Percentiles rank a stretch among this genome's conserved stretches.
Evolutionary conservation across 345 rosid genomes (phyloP).

Genomic region (Acer saccharum): DNA sequence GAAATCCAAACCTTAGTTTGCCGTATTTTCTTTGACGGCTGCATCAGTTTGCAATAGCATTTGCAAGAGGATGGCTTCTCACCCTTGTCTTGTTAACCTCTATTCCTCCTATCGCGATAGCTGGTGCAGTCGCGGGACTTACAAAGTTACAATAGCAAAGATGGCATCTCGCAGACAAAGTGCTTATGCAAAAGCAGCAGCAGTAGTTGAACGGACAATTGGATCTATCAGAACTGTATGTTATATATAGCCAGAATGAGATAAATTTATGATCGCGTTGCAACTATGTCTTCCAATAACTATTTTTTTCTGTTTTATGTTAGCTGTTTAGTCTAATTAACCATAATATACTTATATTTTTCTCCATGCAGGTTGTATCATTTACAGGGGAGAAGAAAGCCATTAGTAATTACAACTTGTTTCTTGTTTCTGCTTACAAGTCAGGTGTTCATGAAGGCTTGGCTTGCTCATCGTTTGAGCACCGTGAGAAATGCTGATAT

Average conservation of each 20-base stretch:
- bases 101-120: slow-evolving; percentile 54
- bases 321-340: neutral
- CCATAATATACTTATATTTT: neutral
- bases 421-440: slow-evolving; percentile 59
- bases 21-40: too few species aligned
- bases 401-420: slow-evolving; percentile 53
- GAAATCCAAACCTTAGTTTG: too few species aligned
- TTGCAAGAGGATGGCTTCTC: slow-evolving; percentile 83
- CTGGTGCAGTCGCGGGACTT: slow-evolving; percentile 59
- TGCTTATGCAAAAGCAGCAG: slow-evolving; percentile 77
- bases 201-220: slow-evolving; percentile 70
- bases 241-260: too few species aligned
- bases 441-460: slow-evolving; percentile 68
- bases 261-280: neutral
- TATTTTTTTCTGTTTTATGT: too few species aligned
- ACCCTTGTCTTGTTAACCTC: slow-evolving; percentile 68
- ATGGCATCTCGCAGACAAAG: slow-evolving; percentile 63
- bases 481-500: slow-evolving; percentile 27
- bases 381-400: slow-evolving; percentile 90
- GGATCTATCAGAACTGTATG: slow-evolving; percentile 85
- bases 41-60: too few species aligned
- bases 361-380: slow-evolving; percentile 65
- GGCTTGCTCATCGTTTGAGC: slow-evolving; percentile 50
- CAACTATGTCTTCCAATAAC: neutral
- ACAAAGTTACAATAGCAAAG: slow-evolving; percentile 55